Evolutionary conservation across 2,329 filamentous ascomycete genomes (phyloP), one percentile per base, ranked within the genome.

Genomic region (Phialophora expanda): DNA sequence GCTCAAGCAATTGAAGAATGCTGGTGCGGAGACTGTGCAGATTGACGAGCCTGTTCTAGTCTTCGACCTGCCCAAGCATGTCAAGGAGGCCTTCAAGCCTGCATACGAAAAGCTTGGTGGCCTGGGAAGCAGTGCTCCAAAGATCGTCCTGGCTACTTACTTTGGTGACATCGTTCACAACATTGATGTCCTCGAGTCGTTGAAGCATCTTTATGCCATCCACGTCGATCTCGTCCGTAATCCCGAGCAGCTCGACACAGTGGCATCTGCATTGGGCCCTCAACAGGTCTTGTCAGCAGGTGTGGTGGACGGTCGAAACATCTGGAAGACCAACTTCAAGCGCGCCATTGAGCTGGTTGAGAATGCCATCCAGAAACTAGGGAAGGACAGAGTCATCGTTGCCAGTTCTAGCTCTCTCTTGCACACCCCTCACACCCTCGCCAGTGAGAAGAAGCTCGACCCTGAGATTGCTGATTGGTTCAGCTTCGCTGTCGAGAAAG

Each of bases 271-370:
- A 76, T 88, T 99, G 72, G 93, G 92, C 79, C 82, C 92, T 79
- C 92, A 93, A 80, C 96, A 97, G 79, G 82, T 93, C 74, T 89
- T 99, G 73, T 99, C 95, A 73, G 90, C 89, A 72, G 95, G 95
- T 92, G 91, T 99, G 75, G 95, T 99, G 73, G 93, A 99, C 76
- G 95, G 95, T 76, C 93, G 95, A 77, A 99, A 99, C 88, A 98
- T 99, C 86, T 99, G 95, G 95, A 99, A 99, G 91, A 97, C 93
- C 83, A 96, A 98, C 89, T 90, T 97, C 85, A 91, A 96, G 88
- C 88, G 88, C 76, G 93, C 95, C 77, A 96, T 99, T 72, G 93
- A 95, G 85, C 87, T 84, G 71, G 90, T 95, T 69, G 92, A 98
- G 88, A 85, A 87, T 67, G 95, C 94, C 71, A 85, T 98, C 76